A percentile compares a stretch with the other conserved stretches of the same genome.
Evolutionary conservation across 768 basidiomycete species (phyloP).

Genomic region (Rhizopogon salebrosus): DNA sequence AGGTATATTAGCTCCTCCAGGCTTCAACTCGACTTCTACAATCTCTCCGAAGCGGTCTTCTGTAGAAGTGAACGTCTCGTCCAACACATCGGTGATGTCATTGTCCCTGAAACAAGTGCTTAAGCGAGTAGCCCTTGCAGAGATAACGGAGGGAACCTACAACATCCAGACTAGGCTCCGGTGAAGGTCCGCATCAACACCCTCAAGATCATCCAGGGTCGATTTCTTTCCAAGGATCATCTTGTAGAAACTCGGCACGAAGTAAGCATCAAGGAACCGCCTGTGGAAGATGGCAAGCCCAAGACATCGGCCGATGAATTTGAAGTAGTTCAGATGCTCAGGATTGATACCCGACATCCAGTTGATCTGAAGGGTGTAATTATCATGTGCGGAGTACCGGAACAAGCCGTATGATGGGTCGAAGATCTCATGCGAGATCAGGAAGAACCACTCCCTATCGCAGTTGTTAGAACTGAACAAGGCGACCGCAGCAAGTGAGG

Average conservation of each 20-base stretch:
- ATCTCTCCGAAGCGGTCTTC: slow-evolving; percentile 76
- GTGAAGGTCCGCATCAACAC: slow-evolving; percentile 63
- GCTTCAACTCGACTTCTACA: slow-evolving; percentile 60
- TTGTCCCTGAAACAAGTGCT: slow-evolving; percentile 46
- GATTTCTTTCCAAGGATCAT: slow-evolving; percentile 63
- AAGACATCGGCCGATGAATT: slow-evolving; percentile 70
- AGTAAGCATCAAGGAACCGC: slow-evolving; percentile 75
- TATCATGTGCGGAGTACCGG: slow-evolving; percentile 76
- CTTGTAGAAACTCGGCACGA: slow-evolving; percentile 79
- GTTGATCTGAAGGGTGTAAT: slow-evolving; percentile 78
- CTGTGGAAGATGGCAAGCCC: slow-evolving; percentile 76
- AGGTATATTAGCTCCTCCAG: slow-evolving; percentile 51
- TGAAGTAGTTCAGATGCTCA: slow-evolving; percentile 76
- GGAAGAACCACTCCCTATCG: slow-evolving; percentile 79
- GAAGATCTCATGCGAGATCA: slow-evolving; percentile 79
- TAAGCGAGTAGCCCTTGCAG: neutral
- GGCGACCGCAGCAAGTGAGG: neutral
- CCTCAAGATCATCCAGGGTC: slow-evolving; percentile 59
- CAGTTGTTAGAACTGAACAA: slow-evolving; percentile 1
- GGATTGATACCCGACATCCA: slow-evolving; percentile 72
- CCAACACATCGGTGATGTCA: slow-evolving; percentile 68
- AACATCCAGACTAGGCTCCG: slow-evolving; percentile 73
- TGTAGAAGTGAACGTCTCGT: slow-evolving; percentile 66
- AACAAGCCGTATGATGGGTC: slow-evolving; percentile 80
- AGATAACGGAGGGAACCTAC: slow-evolving; percentile 34